phyloP scores from a whole-genome alignment of 768 basidiomycete species.

The Termitomyces sp. region DNA sequence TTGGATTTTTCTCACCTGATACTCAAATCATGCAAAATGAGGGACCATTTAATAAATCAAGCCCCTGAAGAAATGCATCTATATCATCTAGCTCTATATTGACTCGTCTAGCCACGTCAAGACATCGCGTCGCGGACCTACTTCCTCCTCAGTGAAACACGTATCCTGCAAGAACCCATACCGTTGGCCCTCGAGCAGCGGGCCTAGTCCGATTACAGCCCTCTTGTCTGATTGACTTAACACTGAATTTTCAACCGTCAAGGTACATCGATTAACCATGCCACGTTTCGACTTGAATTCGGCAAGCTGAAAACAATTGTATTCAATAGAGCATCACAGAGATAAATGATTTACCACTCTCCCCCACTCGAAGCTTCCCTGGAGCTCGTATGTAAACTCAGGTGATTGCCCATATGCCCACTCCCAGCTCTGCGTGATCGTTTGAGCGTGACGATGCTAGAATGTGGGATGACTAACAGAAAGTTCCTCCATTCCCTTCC shows the following conservation, averaged over 20 bases:
- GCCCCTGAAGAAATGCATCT: not conserved
- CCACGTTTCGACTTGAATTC: constrained; percentile 63
- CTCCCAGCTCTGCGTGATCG: constrained; percentile 69
- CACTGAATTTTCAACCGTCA: constrained; percentile 21
- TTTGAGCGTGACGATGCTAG: not conserved
- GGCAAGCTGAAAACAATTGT: constrained; percentile 28
- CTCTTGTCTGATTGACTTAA: constrained; percentile 3
- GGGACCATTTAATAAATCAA: not conserved
- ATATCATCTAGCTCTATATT: constrained; percentile 5
- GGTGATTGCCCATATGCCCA: constrained; percentile 94
- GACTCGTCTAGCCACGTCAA: constrained; percentile 15
- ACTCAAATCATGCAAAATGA: not conserved
- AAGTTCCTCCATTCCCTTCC: constrained; percentile 67
- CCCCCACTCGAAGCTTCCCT: constrained; percentile 46
- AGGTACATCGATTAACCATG: constrained; percentile 44
- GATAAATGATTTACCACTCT: constrained; percentile 30
- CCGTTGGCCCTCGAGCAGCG: constrained; percentile 21
- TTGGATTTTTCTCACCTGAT: not conserved
- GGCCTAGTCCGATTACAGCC: constrained; percentile 6
- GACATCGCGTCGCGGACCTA: constrained; percentile 11
- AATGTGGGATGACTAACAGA: constrained; percentile 35
- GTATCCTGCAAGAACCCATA: constrained; percentile 27
- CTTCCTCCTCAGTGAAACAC: not conserved
- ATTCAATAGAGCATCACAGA: not conserved
- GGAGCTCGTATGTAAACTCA: constrained; percentile 71